Base-by-base conservation (phyloP, 495 filamentous ascomycete species). In the Jackrogersella multiformis region DNA sequence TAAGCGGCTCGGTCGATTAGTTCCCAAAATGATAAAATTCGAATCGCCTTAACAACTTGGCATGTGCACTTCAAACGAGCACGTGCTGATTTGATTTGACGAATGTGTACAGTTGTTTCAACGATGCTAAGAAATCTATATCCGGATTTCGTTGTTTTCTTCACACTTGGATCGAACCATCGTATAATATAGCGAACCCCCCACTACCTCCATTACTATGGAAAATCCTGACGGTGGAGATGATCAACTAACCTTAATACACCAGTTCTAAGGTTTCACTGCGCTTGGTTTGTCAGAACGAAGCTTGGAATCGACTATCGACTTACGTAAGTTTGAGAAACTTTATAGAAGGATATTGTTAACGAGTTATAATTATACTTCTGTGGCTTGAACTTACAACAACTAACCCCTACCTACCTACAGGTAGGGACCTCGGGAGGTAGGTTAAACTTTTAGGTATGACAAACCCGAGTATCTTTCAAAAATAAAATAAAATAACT, bases 11-110 rank as follows among this genome's bases (percentile, higher is more conserved):
- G 49, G 18, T 24, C 32, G 26, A 9, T 18, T 23, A 53, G 23
- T 53, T 35, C 12, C 16, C 28, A 34, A 24, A 36, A n/a, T n/a
- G n/a, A 36, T 23, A 7, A 36, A 20, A 9, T 32, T 21, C 18
- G 30, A 16, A 53, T 35, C 12, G 30, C 15, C 18, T 34, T 38
- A 36, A 36, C 18, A 23, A 18, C 36, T 53, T 15, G 30, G 30
- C 35, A 5, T 13, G 13, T 12, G 30, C 18, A 3, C 32, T 23
- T 38, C 30, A 6, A 18, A n/a, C 49, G 18, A 53, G 49, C 49
- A 53, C 49, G 49, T 53, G 49, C 15, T 20, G 30, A 24, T 53
- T n/a, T 20, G 30, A 24, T 53, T 53, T 12, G 15, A 24, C 15
- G 18, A 2, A 36, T 24, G 6, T 49, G 45, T 53, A 36, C 36